Base-by-base conservation (phyloP, 2,329 filamentous ascomycete genomes). In the Cytospora piceae region DNA sequence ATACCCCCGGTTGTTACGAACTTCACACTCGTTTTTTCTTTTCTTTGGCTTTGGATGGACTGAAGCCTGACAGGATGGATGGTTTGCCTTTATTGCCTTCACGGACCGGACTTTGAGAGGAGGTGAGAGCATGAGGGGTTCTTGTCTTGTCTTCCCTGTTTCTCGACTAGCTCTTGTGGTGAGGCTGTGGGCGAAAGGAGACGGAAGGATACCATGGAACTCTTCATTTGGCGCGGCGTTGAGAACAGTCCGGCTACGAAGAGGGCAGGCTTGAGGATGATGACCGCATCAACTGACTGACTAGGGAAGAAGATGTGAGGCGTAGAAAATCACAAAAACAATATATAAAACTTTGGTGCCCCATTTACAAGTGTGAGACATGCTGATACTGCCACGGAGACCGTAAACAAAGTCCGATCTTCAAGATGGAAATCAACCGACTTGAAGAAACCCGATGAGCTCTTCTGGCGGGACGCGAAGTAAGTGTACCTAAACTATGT, bases 261-360 rank as follows among this genome's bases (percentile, higher is more conserved):
- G 11, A 22, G n/a, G 17, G 56, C 29, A 39, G 17, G 24, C 11
- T 57, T n/a, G 39, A n/a, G 32, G 29, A 57, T 4, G 39, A 62
- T 42, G 4, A 63, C 49, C 14, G 27, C n/a, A 20, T 49, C n/a
- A 2, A 49, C 9, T 7, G n/a, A 49, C n/a, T 24, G n/a, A 14
- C 46, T 24, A 9, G 46, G 9, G 1, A 49, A 24, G 46, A 12
- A 24, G 8, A 12, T 24, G 49, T 49, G 55, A 12, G 29, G 53
- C 20, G 37, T 56, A 55, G 22, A 37, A 51, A 63, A 46, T 20
- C 53, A 57, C 29, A 63, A 57, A 27, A 63, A 56, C 22, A 37
- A 1, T 27, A n/a, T 57, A n/a, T 39, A 29, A 39, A 52, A 37
- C 12, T 1, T 9, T 11, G 7, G 2, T 39, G 15, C 15, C 32